Conservation (phyloP, 139 green algal species). For the Marvania coccoides region DNA sequence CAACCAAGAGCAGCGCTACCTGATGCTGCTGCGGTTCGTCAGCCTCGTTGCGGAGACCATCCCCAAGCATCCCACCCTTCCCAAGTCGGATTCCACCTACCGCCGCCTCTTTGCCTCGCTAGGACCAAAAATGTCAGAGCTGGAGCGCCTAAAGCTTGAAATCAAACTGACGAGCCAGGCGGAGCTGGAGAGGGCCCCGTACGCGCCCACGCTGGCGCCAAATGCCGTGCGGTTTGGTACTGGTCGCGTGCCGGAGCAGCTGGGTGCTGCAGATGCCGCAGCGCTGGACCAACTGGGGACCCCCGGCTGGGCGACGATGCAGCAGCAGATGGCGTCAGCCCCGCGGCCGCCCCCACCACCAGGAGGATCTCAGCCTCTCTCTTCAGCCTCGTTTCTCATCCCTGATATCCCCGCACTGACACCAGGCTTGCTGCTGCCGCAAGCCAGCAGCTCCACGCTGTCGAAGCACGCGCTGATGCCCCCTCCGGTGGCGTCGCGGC, state of each 20-base stretch:
- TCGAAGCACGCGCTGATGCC: slow-evolving; percentile 26
- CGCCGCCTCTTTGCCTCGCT: slow-evolving; percentile 13
- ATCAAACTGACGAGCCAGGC: slow-evolving; percentile 17
- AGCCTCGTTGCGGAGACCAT: slow-evolving; percentile 75
- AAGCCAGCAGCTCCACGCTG: slow-evolving; percentile 15
- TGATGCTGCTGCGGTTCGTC: slow-evolving; percentile 71
- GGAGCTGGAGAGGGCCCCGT: slow-evolving; percentile 10
- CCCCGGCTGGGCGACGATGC: neutral
- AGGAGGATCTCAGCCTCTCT: neutral
- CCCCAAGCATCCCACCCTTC: slow-evolving; percentile 50
- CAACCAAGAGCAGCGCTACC: slow-evolving; percentile 69
- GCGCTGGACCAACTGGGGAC: neutral
- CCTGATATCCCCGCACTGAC: slow-evolving; percentile 6
- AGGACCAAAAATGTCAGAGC: slow-evolving; percentile 29
- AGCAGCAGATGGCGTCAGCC: neutral
- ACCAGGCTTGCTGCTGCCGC: slow-evolving; percentile 4
- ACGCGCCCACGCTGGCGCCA: slow-evolving; percentile 24
- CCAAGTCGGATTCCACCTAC: slow-evolving; percentile 22
- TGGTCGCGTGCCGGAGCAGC: slow-evolving; percentile 43
- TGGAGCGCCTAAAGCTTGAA: slow-evolving; percentile 53
- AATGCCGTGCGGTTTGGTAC: slow-evolving; percentile 39
- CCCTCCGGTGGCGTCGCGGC: neutral
- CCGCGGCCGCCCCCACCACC: neutral
- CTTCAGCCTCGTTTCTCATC: neutral
- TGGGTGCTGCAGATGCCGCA: neutral